Conservation (phyloP, 2,329 filamentous ascomycete genomes). For the Xenosphaeropsis pyriputrescens region DNA sequence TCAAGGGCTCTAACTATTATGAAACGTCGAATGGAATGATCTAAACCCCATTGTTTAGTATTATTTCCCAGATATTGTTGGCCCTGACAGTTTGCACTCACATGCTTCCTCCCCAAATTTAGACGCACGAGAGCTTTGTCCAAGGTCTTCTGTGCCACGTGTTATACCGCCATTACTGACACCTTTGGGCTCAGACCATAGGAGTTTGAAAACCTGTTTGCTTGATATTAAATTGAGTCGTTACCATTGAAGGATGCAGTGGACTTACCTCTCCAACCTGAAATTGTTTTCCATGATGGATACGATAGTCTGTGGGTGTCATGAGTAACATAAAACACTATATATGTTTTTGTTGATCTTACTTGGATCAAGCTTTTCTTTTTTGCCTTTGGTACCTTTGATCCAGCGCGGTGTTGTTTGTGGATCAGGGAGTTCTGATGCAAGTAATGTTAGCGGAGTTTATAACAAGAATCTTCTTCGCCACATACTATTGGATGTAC, state of each 20-base stretch:
- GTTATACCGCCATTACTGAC: neutral
- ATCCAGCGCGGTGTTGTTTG: neutral
- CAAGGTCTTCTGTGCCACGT: neutral
- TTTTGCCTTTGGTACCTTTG: neutral
- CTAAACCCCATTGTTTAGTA: no score
- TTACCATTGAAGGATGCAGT: neutral
- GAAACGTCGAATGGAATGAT: conserved; percentile 6
- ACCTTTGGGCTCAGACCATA: neutral
- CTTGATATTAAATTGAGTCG: neutral
- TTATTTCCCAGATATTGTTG: no score
- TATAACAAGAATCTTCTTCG: neutral
- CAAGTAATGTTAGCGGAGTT: neutral
- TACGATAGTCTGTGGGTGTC: neutral
- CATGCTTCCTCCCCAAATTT: conserved; percentile 1
- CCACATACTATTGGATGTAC: no score
- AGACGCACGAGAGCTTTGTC: neutral
- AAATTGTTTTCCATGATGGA: neutral
- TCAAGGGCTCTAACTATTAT: neutral
- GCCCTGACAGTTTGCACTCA: no score
- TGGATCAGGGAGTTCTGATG: neutral
- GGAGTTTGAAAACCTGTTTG: neutral
- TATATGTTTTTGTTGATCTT: neutral
- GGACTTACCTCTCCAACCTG: neutral
- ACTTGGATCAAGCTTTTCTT: neutral
- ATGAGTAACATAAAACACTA: neutral